Evolutionary conservation across 495 filamentous ascomycete genomes (phyloP), one percentile per base, ranked within the genome.

Genomic region (Annulohypoxylon nitens): DNA sequence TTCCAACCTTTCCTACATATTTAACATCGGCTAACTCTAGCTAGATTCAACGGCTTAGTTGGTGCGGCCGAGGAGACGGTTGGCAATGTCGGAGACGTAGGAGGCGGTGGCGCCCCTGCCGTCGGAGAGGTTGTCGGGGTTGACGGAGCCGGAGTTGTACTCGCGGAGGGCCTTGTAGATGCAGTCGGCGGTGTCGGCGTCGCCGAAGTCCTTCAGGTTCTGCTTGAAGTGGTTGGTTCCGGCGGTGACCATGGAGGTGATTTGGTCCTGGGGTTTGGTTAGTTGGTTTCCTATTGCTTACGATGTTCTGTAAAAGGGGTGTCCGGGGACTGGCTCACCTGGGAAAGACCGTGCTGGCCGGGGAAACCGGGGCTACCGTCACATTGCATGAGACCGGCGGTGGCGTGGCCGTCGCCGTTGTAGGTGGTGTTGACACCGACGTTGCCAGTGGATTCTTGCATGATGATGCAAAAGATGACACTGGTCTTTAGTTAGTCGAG

Each of bases 401-500:
- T 82, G 4, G 16, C 23, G 67, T 80, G 75, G 14, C 75, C 75
- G 64, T 81, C 80, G 30, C 34, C 26, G 73, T 77, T 78, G 60
- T n/a, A 50, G 14, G 83, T 83, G 45, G 74, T 81, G 5, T 43
- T 33, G 9, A 83, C 82, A 25, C 79, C 76, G 20, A 84, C 82
- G 67, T 82, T 72, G 50, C 83, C 83, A 60, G 75, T 78, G 70
- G 71, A 77, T 74, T 84, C 83, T 67, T 84, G 81, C 80, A 84
- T 83, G 74, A 83, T 83, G 67, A 82, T 81, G 66, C 67, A 75
- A 51, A 83, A 75, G 74, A 83, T 83, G 71, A 83, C 77, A 33
- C 67, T 71, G 39, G 3, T 34, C 4, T 12, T 11, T 0, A 36
- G 39, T 70, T 63, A 66, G 67, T 14, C 25, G 12, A 23, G 37